Base-by-base conservation (phyloP, 2,329 filamentous ascomycete genomes). In the Lizonia empirigonia region DNA sequence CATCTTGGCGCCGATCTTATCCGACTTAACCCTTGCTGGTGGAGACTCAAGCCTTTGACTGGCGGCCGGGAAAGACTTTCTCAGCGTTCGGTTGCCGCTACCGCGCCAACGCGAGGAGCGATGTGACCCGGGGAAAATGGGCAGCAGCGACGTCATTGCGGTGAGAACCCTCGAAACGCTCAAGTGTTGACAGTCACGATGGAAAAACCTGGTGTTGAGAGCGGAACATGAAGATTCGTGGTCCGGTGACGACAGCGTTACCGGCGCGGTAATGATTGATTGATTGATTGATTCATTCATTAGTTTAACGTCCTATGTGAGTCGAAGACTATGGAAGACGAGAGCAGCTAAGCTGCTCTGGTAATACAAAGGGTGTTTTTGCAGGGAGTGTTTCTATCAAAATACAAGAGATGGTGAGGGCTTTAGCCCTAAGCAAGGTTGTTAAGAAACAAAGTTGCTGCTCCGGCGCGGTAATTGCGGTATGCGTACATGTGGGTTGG, bases 1-100 rank as follows among this genome's bases (percentile, higher is more conserved):
- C 55, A 50, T 16, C 60, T 64, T 65, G 61, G 59, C 56, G 63
- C 56, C 42, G 62, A 66, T 66, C 63, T 65, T 65, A 44, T 52
- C 61, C 55, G 44, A 44, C 44, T 50, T 37, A 37, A 55, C 52
- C 50, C 38, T 49, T 29, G n/a, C 6, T 50, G 41, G 62, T 59
- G 60, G 57, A 50, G 27, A 49, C 36, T 41, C 22, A 46, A 58
- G 49, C 52, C 36, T 51, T 46, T 55, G 16, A 56, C 46, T 41
- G 41, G 50, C 52, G 53, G 50, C 55, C 44, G 44, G 59, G 53
- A 54, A 55, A 48, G 44, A 37, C 45, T 44, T 37, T 49, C 19
- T 33, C 35, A 41, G 44, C 23, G 47, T 34, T 29, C 55, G 59
- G 27, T 7, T 30, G 57, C 49, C 51, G 36, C 55, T 62, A 49